Percentiles rank a stretch among this genome's conserved stretches.
Evolutionary conservation across 2,329 filamentous ascomycete species (phyloP).

Genomic region (Fusarium sp.): DNA sequence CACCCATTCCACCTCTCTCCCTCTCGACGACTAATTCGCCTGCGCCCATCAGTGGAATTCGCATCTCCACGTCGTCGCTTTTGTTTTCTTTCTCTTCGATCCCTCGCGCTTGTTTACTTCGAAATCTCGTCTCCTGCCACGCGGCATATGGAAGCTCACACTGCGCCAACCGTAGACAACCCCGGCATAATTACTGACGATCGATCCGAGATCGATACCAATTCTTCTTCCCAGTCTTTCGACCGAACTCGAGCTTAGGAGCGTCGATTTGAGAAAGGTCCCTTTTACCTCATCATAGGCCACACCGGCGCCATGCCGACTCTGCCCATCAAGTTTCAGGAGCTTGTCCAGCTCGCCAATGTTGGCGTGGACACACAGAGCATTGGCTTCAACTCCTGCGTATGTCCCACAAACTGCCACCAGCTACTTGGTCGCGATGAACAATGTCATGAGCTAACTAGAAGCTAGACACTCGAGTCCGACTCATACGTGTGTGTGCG

Average conservation of each 20-base stretch:
- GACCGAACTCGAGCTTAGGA: conserved; percentile 37
- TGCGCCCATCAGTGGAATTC: conserved; percentile 43
- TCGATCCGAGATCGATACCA: conserved; percentile 42
- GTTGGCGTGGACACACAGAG: conserved; percentile 59
- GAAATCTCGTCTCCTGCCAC: conserved; percentile 40
- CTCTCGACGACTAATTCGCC: conserved; percentile 39
- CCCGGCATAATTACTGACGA: conserved; percentile 37
- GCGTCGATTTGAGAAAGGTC: conserved; percentile 40
- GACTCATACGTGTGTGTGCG: conserved; percentile 96
- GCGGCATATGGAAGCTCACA: conserved; percentile 54
- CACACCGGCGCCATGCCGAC: conserved; percentile 65
- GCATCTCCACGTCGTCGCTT: conserved; percentile 32
- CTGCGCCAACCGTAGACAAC: conserved; percentile 39
- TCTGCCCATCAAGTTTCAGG: conserved; percentile 92
- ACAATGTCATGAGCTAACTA: conserved; percentile 35
- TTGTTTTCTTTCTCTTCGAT: conserved; percentile 26
- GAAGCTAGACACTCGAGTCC: conserved; percentile 89
- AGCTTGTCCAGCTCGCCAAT: conserved; percentile 77
- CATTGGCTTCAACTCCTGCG: conserved; percentile 85
- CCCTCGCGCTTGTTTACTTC: conserved; percentile 34
- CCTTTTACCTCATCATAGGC: conserved; percentile 42
- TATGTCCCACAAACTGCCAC: conserved; percentile 56
- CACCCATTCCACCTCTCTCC: conserved; percentile 35
- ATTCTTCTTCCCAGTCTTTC: conserved; percentile 16
- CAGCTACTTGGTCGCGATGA: background rate